Percentiles rank a stretch among this genome's conserved stretches.
Conservation (phyloP, 192 early-diverging fungal genomes). For the Radiomyces spectabilis region DNA sequence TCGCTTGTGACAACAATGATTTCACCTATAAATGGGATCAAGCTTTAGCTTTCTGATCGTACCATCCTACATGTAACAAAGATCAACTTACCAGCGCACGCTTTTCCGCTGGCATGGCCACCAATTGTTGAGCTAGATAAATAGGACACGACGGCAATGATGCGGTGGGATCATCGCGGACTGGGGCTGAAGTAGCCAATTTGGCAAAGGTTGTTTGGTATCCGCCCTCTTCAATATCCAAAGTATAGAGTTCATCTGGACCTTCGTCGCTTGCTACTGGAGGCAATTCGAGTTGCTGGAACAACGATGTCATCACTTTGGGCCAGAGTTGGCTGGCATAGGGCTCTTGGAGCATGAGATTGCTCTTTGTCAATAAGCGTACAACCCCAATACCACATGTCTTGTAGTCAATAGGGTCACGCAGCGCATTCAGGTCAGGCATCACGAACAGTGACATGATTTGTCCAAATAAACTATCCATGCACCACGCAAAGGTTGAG, state of each 20-base stretch:
- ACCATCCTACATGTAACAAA: conserved; percentile 29
- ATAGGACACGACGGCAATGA: conserved; percentile 31
- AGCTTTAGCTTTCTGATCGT: background rate
- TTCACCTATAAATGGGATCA: conserved; percentile 1
- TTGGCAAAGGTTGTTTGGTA: conserved; percentile 81
- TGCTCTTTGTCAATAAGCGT: conserved; percentile 49
- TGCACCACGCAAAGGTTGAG: background rate
- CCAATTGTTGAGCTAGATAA: conserved; percentile 41
- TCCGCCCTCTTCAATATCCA: conserved; percentile 70
- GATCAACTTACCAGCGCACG: conserved; percentile 21
- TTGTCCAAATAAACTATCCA: conserved; percentile 52
- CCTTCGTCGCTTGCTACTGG: conserved; percentile 38
- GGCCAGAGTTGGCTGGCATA: conserved; percentile 46
- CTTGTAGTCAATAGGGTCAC: conserved; percentile 52
- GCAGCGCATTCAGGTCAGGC: conserved; percentile 51
- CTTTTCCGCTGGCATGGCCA: conserved; percentile 23
- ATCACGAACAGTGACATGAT: conserved; percentile 58
- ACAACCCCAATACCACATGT: conserved; percentile 55
- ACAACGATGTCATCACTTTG: conserved; percentile 36
- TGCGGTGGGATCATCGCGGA: conserved; percentile 60
- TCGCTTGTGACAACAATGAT: background rate
- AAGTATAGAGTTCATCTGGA: conserved; percentile 52
- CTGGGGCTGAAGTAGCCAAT: conserved; percentile 59
- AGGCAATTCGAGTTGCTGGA: conserved; percentile 54
- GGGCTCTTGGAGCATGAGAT: conserved; percentile 44